A percentile compares a stretch with the other conserved stretches of the same genome.
Conservation (phyloP, 768 basidiomycete species). For the Leccinum pellstonianum region DNA sequence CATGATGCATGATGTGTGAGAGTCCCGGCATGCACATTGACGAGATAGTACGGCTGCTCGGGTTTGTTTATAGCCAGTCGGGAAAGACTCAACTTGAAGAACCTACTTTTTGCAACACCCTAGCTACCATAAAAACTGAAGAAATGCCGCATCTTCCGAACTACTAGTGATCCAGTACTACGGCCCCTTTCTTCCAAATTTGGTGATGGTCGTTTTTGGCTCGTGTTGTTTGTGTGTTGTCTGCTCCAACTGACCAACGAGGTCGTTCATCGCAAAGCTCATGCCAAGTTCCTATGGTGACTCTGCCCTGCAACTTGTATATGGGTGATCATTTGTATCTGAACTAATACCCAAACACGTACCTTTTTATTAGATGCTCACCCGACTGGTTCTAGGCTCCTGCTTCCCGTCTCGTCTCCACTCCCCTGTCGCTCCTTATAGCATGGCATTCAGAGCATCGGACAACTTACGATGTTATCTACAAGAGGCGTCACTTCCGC, state of each 20-base stretch:
- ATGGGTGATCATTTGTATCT: background rate
- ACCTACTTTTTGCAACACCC: no score
- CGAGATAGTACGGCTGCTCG: background rate
- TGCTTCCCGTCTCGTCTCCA: background rate
- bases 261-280: background rate
- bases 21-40: background rate
- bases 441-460: conserved; percentile 35
- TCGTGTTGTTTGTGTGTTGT: background rate
- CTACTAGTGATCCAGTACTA: no score
- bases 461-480: conserved; percentile 49
- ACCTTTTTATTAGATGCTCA: background rate
- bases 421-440: background rate
- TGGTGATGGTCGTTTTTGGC: background rate
- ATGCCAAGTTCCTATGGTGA: conserved; percentile 22
- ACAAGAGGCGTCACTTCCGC: conserved; percentile 46
- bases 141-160: background rate
- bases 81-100: no score
- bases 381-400: background rate
- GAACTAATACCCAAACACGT: background rate
- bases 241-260: conserved; percentile 2
- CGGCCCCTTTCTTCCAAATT: conserved; percentile 10
- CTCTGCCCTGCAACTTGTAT: background rate
- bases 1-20: background rate
- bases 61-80: background rate
- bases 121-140: background rate